Conservation (phyloP, 257 asterid genomes). For the Datura wrightii region DNA sequence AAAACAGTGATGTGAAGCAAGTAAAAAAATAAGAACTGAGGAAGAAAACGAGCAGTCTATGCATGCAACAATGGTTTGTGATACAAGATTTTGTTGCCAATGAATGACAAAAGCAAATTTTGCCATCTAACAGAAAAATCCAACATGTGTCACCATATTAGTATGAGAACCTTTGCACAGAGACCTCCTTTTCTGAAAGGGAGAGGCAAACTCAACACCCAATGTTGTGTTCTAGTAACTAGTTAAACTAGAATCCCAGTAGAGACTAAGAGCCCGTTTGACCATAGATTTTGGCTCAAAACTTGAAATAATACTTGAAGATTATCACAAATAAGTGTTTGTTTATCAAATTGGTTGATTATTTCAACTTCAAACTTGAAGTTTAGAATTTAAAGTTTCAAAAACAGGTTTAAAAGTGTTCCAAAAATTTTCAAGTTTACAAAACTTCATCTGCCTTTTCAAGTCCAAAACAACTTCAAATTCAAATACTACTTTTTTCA, state of each 20-base stretch:
- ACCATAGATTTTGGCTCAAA: no score
- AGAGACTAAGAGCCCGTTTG: no score
- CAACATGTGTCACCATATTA: neutral
- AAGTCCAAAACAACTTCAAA: no score
- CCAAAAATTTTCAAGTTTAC: no score
- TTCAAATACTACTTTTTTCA: no score
- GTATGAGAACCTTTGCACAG: neutral
- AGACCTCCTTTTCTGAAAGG: neutral
- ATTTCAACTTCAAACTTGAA: no score
- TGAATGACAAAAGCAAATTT: neutral
- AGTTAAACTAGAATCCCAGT: neutral
- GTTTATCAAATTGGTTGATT: no score
- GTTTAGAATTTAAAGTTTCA: no score
- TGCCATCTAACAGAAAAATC: neutral
- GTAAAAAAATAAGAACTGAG: neutral
- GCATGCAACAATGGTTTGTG: neutral
- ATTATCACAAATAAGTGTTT: no score
- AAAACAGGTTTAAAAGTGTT: no score
- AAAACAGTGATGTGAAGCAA: neutral
- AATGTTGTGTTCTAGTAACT: neutral
- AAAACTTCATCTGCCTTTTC: no score
- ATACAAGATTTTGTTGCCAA: neutral
- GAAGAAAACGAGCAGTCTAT: neutral
- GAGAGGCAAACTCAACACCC: neutral
- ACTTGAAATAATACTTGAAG: no score